These are phyloP conservation scores for Platanthera zijinensis DNA, from an alignment of 106 monocot species.

Conservation along the genomic window DNA sequence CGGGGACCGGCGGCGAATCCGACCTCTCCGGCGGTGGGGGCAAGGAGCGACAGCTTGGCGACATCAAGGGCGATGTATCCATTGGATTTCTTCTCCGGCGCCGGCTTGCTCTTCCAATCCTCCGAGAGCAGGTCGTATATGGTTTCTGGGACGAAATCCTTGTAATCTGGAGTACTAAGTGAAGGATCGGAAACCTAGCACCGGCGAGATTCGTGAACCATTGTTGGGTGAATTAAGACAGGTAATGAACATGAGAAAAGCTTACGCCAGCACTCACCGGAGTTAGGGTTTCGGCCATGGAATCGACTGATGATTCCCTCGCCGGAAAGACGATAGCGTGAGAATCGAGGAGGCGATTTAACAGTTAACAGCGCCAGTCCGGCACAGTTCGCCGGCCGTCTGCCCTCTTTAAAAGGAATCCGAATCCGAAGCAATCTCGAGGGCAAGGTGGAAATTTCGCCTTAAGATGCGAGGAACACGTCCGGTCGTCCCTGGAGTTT, in stretches of 20 bases:
- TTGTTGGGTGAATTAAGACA: not conserved
- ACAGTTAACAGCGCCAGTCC: no score
- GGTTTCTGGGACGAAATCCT: no score
- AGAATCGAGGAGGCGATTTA: no score
- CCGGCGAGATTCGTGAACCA: not conserved
- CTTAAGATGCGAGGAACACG: no score
- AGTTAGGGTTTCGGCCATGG: conserved; percentile 8
- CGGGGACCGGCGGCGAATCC: conserved; percentile 9
- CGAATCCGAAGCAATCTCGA: no score
- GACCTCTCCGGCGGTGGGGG: not conserved
- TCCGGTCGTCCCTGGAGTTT: no score
- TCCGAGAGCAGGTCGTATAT: not conserved
- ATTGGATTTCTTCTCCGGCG: not conserved
- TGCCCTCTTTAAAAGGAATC: no score
- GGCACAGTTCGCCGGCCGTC: no score
- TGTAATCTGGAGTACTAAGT: no score
- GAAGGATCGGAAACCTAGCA: no score
- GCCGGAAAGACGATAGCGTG: no score
- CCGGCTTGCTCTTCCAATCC: not conserved
- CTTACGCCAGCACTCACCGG: not conserved
- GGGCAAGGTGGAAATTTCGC: no score
- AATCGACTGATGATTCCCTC: not conserved
- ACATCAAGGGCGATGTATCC: conserved; percentile 18
- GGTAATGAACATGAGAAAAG: not conserved
- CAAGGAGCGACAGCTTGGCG: not conserved